Evolutionary conservation across 495 filamentous ascomycete genomes (phyloP).

Genomic region (Penicillium subrubescens): DNA sequence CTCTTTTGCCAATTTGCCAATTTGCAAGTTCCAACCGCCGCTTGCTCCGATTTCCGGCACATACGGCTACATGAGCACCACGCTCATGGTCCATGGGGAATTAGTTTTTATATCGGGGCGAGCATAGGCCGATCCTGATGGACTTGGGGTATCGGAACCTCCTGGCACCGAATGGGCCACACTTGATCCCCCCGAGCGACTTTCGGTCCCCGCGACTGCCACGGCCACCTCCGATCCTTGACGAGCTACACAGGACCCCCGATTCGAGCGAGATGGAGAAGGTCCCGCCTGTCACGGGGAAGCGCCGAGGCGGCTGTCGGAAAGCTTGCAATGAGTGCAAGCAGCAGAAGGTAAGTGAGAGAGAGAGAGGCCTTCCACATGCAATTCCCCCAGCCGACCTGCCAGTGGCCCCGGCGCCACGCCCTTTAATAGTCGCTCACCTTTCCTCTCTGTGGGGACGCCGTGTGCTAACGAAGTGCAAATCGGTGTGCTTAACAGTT

Average conservation of each 20-base stretch:
- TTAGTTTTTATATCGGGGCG: conserved; percentile 36
- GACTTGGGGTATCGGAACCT: conserved; percentile 46
- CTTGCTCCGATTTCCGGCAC: conserved; percentile 54
- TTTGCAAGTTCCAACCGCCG: background rate
- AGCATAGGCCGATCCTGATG: conserved; percentile 41
- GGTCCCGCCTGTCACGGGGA: conserved; percentile 46
- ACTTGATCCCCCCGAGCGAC: conserved; percentile 41
- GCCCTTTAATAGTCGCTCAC: background rate
- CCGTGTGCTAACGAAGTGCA: conserved; percentile 1
- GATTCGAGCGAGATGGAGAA: conserved; percentile 46
- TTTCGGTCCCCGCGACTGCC: conserved; percentile 46
- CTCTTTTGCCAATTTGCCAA: conserved; percentile 10
- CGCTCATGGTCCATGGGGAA: conserved; percentile 29
- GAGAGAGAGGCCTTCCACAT: conserved; percentile 11
- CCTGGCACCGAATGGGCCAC: conserved; percentile 42
- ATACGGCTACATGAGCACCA: conserved; percentile 23
- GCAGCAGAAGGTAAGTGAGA: conserved; percentile 46
- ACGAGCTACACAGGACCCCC: conserved; percentile 38
- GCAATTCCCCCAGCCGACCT: conserved; percentile 6
- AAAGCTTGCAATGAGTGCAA: conserved; percentile 56
- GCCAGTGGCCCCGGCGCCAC: background rate
- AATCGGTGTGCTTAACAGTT: conserved; percentile 21
- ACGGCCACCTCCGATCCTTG: conserved; percentile 38
- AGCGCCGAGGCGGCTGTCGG: conserved; percentile 50
- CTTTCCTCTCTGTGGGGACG: background rate